phyloP scores from a whole-genome alignment of 129 eudicot species.

The sunflower (Helianthus annuus) region DNA sequence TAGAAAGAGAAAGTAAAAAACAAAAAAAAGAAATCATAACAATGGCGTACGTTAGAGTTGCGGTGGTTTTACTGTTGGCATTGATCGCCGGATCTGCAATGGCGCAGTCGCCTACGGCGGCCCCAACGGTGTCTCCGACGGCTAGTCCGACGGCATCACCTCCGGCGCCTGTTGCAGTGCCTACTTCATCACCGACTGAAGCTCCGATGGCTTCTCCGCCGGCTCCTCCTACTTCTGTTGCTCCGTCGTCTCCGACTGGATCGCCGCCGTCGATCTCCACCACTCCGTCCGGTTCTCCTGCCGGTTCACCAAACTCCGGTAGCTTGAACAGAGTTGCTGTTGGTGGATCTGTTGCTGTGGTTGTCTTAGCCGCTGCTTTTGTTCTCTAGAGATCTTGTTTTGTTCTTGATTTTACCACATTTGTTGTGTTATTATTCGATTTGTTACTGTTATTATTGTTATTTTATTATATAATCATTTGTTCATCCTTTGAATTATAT shows the following conservation, averaged over 20 bases:
- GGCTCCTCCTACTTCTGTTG: slow-evolving; percentile 36
- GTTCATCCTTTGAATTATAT: neutral
- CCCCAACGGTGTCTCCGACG: slow-evolving; percentile 54
- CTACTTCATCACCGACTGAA: slow-evolving; percentile 39
- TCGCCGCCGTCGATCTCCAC: slow-evolving; percentile 29
- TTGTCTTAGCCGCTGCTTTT: slow-evolving; percentile 57
- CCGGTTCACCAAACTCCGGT: slow-evolving; percentile 29
- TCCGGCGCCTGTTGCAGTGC: slow-evolving; percentile 24
- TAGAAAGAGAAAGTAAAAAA: too few relatives aligned
- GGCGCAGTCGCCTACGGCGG: slow-evolving; percentile 57
- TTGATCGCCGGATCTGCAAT: slow-evolving; percentile 54
- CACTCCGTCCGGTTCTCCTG: slow-evolving; percentile 41
- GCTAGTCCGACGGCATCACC: slow-evolving; percentile 48
- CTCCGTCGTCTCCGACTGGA: slow-evolving; percentile 28
- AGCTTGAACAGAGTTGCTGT: slow-evolving; percentile 53
- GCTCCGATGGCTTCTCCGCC: slow-evolving; percentile 47
- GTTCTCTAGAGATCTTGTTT: slow-evolving; percentile 49
- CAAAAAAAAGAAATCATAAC: slow-evolving; percentile 1
- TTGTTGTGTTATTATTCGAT: slow-evolving; percentile 28
- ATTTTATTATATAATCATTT: slow-evolving; percentile 11
- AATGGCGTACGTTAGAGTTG: slow-evolving; percentile 44
- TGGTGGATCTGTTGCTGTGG: slow-evolving; percentile 66
- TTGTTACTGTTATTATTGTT: slow-evolving; percentile 7
- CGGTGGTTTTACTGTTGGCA: slow-evolving; percentile 39
- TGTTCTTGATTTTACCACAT: slow-evolving; percentile 21